Base-by-base conservation (phyloP, 164 flowering plant species). In the Liriodendron chinense region DNA sequence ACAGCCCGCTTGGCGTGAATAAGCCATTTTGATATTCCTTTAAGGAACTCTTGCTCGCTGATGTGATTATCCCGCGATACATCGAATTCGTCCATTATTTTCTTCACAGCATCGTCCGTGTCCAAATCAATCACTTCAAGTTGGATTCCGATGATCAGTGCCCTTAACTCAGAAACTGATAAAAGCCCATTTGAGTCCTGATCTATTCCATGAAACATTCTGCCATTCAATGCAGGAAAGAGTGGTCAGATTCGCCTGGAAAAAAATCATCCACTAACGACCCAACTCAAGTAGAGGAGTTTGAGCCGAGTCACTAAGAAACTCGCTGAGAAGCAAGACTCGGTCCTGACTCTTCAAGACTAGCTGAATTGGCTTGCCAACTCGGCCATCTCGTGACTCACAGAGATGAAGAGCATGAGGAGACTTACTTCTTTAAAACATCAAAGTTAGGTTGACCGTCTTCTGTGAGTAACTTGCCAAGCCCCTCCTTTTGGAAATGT, bases 81-180 rank as follows among this genome's bases (percentile, higher is more conserved):
- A 78, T 94, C 98, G 69, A 94, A 92, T 62, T 94, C 98, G 14
- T 67, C 77, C 84, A 94, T 81, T 14, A 92, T 72, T 78, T 83
- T 90, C 0, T 59, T 70, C 22, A 88, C 90, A 48, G 93, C 96
- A 75, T 94, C 91, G 59, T 89, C 84, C 64, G 72, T 47, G 72
- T 90, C 81, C 73, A 91, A 81, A 76, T 90, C 90, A 24, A 92
- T 83, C 80, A 86, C 86, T 48, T 88, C 84, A 74, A 92, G 87
- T 25, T 77, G 84, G 62, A 92, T 88, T 47, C 98, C 98, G 7
- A 94, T 64, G 10, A 94, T 79, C 47, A 94, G 77, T 22, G 98
- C 95, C 77, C 80, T 86, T 68, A 94, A 67, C 74, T 94, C 98
- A 43, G 83, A 4, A 28, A 25, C 62, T 3, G 91, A 85, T 12